Evolutionary conservation across 768 basidiomycete genomes (phyloP).

Genomic region (Lactarius hengduanensis): DNA sequence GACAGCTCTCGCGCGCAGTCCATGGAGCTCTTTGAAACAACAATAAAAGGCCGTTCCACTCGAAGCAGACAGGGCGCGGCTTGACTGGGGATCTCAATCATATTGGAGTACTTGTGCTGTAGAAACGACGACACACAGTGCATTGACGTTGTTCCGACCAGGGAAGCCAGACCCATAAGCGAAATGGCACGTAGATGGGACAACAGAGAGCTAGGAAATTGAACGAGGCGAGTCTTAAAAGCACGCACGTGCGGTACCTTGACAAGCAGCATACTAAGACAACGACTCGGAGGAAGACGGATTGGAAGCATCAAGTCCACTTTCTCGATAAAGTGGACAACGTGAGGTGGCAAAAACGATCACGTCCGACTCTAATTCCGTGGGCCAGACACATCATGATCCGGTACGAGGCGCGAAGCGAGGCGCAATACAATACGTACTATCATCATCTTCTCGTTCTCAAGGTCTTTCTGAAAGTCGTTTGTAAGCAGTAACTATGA

Average conservation of each 20-base stretch:
- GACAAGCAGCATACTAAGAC: neutral
- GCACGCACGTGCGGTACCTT: neutral
- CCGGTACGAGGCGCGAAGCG: neutral
- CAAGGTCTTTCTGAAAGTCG: neutral
- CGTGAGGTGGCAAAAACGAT: neutral
- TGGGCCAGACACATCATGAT: neutral
- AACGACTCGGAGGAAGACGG: neutral
- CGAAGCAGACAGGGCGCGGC: neutral
- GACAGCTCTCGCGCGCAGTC: neutral
- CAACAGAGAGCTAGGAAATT: neutral
- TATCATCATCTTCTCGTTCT: neutral
- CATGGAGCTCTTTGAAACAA: slow-evolving; percentile 14
- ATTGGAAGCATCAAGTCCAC: neutral
- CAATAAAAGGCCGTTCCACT: neutral
- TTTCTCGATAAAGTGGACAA: neutral
- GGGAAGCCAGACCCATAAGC: neutral
- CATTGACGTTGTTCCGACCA: neutral
- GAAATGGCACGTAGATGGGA: neutral
- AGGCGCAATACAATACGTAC: neutral
- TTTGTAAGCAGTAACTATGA: neutral
- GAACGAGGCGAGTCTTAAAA: neutral
- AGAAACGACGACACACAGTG: neutral
- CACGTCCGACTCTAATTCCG: neutral
- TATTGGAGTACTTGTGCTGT: neutral
- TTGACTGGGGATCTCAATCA: neutral